Percentiles rank a stretch among this genome's conserved stretches.
phyloP scores from a whole-genome alignment of 345 rosid genomes.

The Xanthoceras sorbifolium region DNA sequence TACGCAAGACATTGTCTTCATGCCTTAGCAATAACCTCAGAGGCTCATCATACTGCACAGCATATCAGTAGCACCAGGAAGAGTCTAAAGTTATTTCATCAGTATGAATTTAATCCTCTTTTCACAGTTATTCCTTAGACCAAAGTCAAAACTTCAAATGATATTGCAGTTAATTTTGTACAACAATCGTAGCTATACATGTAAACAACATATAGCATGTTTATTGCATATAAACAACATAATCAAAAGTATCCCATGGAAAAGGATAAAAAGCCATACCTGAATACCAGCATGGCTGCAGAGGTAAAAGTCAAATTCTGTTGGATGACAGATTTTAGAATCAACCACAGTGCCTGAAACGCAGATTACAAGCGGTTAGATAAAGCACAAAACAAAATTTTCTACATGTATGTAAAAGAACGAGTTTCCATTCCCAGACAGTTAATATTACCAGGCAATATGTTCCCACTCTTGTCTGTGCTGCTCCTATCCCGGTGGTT shows the following conservation, averaged over 20 bases:
- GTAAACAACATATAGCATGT: not conserved
- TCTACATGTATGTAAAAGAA: not conserved
- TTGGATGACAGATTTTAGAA: slow-evolving; percentile 92
- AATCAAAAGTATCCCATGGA: not conserved
- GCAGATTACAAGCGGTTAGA: not conserved
- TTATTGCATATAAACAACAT: not conserved
- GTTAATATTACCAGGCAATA: slow-evolving; percentile 82
- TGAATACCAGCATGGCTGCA: slow-evolving; percentile 99
- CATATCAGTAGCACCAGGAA: not conserved
- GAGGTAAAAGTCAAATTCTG: slow-evolving; percentile 94
- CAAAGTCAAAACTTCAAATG: not conserved
- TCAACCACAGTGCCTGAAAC: slow-evolving; percentile 91
- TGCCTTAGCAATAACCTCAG: not conserved
- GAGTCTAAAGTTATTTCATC: not conserved
- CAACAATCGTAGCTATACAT: too few relatives aligned
- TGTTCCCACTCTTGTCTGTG: slow-evolving; percentile 87
- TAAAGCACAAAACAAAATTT: not conserved
- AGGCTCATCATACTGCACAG: not conserved
- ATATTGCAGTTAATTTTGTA: too few relatives aligned
- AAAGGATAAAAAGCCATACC: slow-evolving; percentile 41
- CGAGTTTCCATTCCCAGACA: not conserved
- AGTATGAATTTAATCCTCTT: not conserved
- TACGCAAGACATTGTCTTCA: not conserved
- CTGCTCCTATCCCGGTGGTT: slow-evolving; percentile 93
- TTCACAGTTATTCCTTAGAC: not conserved